Base-by-base conservation (phyloP, 192 early-diverging fungal genomes). In the Diversispora eburnea region DNA sequence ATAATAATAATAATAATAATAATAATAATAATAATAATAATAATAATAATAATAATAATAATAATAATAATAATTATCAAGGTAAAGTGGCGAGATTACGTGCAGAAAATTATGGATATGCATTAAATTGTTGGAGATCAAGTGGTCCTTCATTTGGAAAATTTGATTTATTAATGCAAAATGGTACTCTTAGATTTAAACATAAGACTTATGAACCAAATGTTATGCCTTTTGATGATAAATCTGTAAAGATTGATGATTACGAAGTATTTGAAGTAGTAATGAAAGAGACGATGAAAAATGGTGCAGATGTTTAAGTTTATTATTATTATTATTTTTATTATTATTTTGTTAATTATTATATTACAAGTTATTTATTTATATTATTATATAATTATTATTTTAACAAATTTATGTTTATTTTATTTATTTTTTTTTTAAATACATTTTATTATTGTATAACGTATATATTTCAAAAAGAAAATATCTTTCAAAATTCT, bases 131-230 rank as follows among this genome's bases (percentile, higher is more conserved):
- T 19, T 66, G 64, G 64, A 66, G 10, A 49, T 48, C 8, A 13
- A 66, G 6, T 19, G 68, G 68, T 43, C 68, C 68, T 56, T 56
- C 39, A 42, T 70, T 70, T 70, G 68, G 68, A 15, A 57, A 70
- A 57, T 57, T 20, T 45, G 68, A 70, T 57, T 56, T 70, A 19
- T n/a, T 54, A 46, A 70, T 70, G 68, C 52, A 57, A 56, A 8
- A 57, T 33, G 46, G 46, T 49, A 12, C 17, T 12, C 33, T 66
- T 25, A 66, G 46, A 13, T 46, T 66, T 49, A 66, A 66, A 66
- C 64, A 66, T 66, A 46, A 66, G 8, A 66, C 33, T 25, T 66
- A 22, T 49, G 17, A 10, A 13, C 64, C 64, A 48, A 46, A 66
- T 12, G 12, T 66, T 49, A 48, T 66, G 20, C 64, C 64, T 25